Conservation (phyloP, 148 eudicot genomes). For the Camellia granthamiana region DNA sequence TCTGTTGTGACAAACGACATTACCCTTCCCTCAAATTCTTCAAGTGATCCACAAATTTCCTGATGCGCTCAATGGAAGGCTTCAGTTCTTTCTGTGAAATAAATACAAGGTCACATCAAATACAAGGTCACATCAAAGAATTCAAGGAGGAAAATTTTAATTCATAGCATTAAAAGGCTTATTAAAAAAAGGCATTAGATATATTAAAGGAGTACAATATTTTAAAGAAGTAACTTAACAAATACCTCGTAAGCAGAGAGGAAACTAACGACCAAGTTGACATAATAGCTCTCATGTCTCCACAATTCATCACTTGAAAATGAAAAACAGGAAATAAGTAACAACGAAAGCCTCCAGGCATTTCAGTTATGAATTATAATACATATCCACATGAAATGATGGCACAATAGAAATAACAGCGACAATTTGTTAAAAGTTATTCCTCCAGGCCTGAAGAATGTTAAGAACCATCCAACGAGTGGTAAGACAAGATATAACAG, state of each 20-base stretch:
- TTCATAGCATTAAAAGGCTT: background rate
- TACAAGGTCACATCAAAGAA: slow-evolving; percentile 1
- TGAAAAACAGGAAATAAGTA: slow-evolving; percentile 13
- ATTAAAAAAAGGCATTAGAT: too few species aligned
- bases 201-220: background rate
- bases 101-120: slow-evolving; percentile 1
- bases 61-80: slow-evolving; percentile 73
- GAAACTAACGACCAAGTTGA: slow-evolving; percentile 62
- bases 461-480: background rate
- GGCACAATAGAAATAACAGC: background rate
- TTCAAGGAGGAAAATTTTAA: background rate
- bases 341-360: background rate
- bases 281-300: slow-evolving; percentile 72
- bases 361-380: background rate
- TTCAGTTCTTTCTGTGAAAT: slow-evolving; percentile 70
- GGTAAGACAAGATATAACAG: background rate
- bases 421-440: background rate
- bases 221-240: background rate
- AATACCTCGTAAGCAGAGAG: slow-evolving; percentile 80
- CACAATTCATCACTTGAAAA: slow-evolving; percentile 80
- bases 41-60: slow-evolving; percentile 72
- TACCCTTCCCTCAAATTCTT: slow-evolving; percentile 75
- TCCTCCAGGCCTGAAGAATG: background rate
- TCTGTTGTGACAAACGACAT: slow-evolving; percentile 6
- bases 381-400: background rate